These are phyloP conservation scores for Glaciozyma antarctica DNA, from an alignment of 768 basidiomycete species.

Conservation along the genomic window DNA sequence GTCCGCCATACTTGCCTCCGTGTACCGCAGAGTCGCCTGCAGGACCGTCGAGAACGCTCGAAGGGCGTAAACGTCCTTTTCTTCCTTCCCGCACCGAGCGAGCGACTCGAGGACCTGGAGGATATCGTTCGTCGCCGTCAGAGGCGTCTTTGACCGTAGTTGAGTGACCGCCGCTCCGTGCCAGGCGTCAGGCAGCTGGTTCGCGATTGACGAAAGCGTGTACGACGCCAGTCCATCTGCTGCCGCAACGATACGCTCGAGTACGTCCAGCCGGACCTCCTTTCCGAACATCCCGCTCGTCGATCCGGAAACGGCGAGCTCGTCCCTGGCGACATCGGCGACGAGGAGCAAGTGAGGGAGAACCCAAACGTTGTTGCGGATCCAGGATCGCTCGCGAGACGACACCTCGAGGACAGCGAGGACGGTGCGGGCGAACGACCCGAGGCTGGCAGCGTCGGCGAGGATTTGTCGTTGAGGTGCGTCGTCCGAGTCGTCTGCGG, in stretches of 20 bases:
- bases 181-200: slow-evolving; percentile 45
- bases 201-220: slow-evolving; percentile 48
- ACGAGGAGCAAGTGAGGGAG: slow-evolving; percentile 62
- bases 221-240: slow-evolving; percentile 45
- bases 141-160: slow-evolving; percentile 12
- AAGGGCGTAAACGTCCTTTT: slow-evolving; percentile 50
- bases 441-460: slow-evolving; percentile 9
- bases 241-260: slow-evolving; percentile 11
- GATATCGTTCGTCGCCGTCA: slow-evolving; percentile 32
- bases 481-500: neutral
- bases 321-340: slow-evolving; percentile 35
- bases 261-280: slow-evolving; percentile 17
- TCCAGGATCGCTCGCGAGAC: slow-evolving; percentile 49
- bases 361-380: slow-evolving; percentile 55
- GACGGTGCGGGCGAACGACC: slow-evolving; percentile 9
- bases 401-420: slow-evolving; percentile 20
- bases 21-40: slow-evolving; percentile 47
- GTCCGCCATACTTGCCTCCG: slow-evolving; percentile 54
- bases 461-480: neutral
- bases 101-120: slow-evolving; percentile 15
- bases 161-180: slow-evolving; percentile 37
- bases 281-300: slow-evolving; percentile 30
- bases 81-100: slow-evolving; percentile 8
- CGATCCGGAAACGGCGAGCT: slow-evolving; percentile 27
- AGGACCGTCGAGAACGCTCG: slow-evolving; percentile 56